Evolutionary conservation across 352 stramenopile species (phyloP).

Genomic region (Globisporangium solare): DNA sequence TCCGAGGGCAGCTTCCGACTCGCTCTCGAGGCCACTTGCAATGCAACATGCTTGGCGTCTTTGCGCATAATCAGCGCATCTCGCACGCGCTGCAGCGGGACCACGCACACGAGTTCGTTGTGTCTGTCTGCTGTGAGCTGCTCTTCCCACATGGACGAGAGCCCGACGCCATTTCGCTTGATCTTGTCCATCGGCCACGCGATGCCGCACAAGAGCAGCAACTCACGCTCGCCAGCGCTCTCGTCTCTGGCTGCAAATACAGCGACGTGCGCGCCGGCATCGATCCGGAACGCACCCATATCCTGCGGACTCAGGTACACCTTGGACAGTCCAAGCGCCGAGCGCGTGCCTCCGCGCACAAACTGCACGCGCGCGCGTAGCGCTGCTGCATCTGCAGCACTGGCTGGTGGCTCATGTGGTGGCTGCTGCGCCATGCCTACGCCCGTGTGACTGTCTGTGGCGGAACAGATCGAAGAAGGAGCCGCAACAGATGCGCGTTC

Average conservation of each 20-base stretch:
- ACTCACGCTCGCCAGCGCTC: neutral
- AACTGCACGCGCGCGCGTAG: conserved; percentile 52
- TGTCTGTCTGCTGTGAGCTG: conserved; percentile 14
- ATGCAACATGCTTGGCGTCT: conserved; percentile 21
- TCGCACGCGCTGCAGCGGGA: conserved; percentile 18
- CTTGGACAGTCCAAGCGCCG: conserved; percentile 53
- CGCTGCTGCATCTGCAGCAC: neutral
- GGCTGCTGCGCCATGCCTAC: neutral
- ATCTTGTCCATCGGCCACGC: conserved; percentile 74
- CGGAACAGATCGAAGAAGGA: neutral
- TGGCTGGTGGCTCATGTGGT: neutral
- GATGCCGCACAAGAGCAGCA: conserved; percentile 54
- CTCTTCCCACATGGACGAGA: conserved; percentile 73
- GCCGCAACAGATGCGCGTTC: neutral
- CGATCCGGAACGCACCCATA: conserved; percentile 34
- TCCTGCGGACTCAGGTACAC: conserved; percentile 62
- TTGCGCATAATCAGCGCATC: conserved; percentile 3
- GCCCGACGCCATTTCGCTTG: conserved; percentile 49
- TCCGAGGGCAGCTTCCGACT: conserved; percentile 32
- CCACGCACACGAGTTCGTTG: conserved; percentile 21
- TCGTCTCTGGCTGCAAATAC: conserved; percentile 13
- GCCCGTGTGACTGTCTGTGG: neutral
- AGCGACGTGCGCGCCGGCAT: conserved; percentile 34
- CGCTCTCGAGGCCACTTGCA: conserved; percentile 36
- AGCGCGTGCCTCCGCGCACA: conserved; percentile 47